A percentile compares a stretch with the other conserved stretches of the same genome.
Evolutionary conservation across 768 basidiomycete genomes (phyloP).

Genomic region (Pleurotus tuber-regium): DNA sequence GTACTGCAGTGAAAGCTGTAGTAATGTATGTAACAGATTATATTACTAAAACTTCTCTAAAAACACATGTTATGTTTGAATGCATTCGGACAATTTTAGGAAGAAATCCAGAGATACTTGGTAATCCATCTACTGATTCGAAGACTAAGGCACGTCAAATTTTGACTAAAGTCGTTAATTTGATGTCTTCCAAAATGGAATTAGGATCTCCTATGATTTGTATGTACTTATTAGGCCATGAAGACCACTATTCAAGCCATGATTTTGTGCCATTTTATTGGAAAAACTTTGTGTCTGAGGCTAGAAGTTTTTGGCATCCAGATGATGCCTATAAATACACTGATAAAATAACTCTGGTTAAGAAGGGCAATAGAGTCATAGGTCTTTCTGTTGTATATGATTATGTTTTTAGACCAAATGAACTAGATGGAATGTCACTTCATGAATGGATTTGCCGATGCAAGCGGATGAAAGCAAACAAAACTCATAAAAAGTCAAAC

Average conservation of each 20-base stretch:
- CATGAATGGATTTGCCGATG: constrained; percentile 18
- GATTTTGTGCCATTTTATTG: constrained; percentile 11
- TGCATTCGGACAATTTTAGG: constrained; percentile 13
- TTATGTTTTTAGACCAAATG: constrained; percentile 14
- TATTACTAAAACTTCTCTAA: constrained; percentile 25
- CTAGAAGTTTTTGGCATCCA: constrained; percentile 11
- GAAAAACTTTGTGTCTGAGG: constrained; percentile 17
- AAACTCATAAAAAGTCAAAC: not conserved
- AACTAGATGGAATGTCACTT: constrained; percentile 11
- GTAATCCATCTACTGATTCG: not conserved
- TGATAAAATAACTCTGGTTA: constrained; percentile 20
- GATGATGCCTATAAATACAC: constrained; percentile 7
- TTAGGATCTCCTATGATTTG: constrained; percentile 25
- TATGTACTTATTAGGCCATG: constrained; percentile 14
- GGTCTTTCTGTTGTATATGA: constrained; percentile 19
- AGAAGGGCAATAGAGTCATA: constrained; percentile 15
- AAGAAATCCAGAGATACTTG: not conserved
- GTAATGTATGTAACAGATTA: constrained; percentile 32
- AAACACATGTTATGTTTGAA: constrained; percentile 27
- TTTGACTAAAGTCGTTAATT: constrained; percentile 27
- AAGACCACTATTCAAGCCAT: constrained; percentile 30
- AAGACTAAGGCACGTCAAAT: constrained; percentile 20
- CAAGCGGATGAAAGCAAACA: not conserved
- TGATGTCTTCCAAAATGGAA: constrained; percentile 25
- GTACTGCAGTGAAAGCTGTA: constrained; percentile 31